Conservation (phyloP, 129 eudicot species). For the Arctium minus region DNA sequence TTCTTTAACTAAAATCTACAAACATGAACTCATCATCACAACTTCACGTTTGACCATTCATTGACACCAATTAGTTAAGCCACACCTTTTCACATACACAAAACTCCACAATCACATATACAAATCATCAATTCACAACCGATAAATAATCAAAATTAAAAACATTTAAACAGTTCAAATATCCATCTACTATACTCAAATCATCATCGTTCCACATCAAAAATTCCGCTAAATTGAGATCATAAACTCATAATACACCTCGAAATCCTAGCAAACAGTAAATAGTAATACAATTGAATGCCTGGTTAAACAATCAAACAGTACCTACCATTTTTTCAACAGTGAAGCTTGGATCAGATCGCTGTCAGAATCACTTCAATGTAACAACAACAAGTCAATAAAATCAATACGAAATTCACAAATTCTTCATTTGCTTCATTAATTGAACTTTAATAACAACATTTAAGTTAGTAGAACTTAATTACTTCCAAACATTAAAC, state of each 20-base stretch:
- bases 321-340: conserved; percentile 34
- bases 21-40: neutral
- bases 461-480: neutral
- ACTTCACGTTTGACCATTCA: neutral
- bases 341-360: conserved; percentile 35
- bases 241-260: neutral
- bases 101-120: neutral
- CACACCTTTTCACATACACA: neutral
- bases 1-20: neutral
- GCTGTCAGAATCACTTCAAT: conserved; percentile 14
- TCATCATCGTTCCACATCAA: neutral
- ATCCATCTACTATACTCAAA: neutral
- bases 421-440: neutral
- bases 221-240: neutral
- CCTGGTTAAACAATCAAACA: neutral
- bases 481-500: conserved; percentile 1
- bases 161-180: neutral
- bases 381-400: conserved; percentile 21
- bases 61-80: neutral
- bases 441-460: neutral
- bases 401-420: neutral
- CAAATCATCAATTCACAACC: neutral
- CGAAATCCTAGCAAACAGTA: neutral
- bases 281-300: neutral
- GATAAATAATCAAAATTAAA: too few relatives aligned